Conservation (phyloP, 768 basidiomycete species). For the Crucibulum laeve region DNA sequence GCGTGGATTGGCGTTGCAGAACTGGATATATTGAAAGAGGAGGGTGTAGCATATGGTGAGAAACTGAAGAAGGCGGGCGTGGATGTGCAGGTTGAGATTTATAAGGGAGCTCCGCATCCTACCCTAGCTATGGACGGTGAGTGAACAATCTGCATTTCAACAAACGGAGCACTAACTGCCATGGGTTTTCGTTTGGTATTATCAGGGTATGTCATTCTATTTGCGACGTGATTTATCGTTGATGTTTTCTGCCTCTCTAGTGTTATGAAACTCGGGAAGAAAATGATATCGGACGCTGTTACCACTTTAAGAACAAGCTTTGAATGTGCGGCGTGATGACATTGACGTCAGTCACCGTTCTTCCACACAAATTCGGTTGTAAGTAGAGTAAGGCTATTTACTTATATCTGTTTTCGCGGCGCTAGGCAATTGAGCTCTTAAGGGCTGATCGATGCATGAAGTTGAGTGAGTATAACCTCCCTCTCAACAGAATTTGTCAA, state of each 20-base stretch:
- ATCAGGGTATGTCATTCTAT: slow-evolving; percentile 17
- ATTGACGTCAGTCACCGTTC: too few species aligned
- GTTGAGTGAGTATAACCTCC: too few species aligned
- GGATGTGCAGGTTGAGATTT: slow-evolving; percentile 48
- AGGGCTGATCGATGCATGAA: too few species aligned
- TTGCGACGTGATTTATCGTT: not conserved
- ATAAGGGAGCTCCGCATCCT: slow-evolving; percentile 65
- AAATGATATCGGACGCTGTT: slow-evolving; percentile 28
- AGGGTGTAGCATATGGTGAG: slow-evolving; percentile 60
- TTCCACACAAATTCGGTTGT: too few species aligned
- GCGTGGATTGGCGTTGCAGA: slow-evolving; percentile 65
- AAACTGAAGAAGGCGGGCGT: slow-evolving; percentile 51
- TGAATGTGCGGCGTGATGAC: not conserved
- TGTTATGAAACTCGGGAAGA: slow-evolving; percentile 19
- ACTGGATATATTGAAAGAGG: slow-evolving; percentile 61
- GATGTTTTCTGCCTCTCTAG: not conserved
- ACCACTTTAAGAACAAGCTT: slow-evolving; percentile 21
- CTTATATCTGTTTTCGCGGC: too few species aligned
- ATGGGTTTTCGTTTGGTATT: not conserved
- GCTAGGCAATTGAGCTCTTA: too few species aligned
- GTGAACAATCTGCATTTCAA: slow-evolving; percentile 14
- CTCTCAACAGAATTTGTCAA: too few species aligned
- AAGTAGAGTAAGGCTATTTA: too few species aligned
- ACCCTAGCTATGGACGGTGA: slow-evolving; percentile 73
- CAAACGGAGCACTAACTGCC: not conserved